These are phyloP conservation scores for Aplosporella prunicola DNA, from an alignment of 2,329 filamentous ascomycete species.

Conservation along the genomic window DNA sequence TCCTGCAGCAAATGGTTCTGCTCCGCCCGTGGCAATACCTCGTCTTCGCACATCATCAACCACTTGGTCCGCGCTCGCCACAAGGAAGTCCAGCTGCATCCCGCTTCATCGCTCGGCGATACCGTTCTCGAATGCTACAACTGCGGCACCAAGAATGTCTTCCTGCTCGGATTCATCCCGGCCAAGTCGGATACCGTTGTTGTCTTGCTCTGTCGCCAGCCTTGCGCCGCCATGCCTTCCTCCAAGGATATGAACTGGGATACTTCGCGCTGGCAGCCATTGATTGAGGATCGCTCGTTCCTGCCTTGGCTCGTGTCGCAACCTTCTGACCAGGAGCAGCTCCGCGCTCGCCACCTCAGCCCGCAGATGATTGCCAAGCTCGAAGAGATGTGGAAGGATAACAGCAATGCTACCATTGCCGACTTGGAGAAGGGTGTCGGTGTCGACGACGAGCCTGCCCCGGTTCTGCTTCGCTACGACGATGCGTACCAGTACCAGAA, in stretches of 20 bases:
- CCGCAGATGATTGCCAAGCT: conserved; percentile 92
- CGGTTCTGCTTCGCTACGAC: conserved; percentile 87
- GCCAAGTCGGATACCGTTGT: conserved; percentile 98
- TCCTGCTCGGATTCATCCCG: conserved; percentile 93
- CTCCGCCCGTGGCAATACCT: conserved; percentile 91
- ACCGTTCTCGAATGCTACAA: conserved; percentile 98
- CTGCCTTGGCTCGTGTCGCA: conserved; percentile 83
- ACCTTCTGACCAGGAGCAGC: conserved; percentile 88
- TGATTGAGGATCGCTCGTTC: conserved; percentile 95
- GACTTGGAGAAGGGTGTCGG: conserved; percentile 86
- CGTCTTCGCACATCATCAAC: conserved; percentile 96
- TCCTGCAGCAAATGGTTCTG: conserved; percentile 98
- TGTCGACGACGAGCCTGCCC: conserved; percentile 89
- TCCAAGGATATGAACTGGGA: conserved; percentile 99
- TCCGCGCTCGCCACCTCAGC: conserved; percentile 85
- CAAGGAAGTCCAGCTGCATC: conserved; percentile 97
- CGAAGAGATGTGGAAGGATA: conserved; percentile 98
- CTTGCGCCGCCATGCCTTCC: conserved; percentile 86
- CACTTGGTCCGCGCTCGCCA: conserved; percentile 94
- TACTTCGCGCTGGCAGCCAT: conserved; percentile 90
- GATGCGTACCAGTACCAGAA: conserved; percentile 99
- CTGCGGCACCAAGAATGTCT: conserved; percentile 98
- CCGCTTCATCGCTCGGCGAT: conserved; percentile 83
- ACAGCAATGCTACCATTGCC: conserved; percentile 74
- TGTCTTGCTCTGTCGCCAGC: conserved; percentile 90